Evolutionary conservation across 2,329 filamentous ascomycete genomes (phyloP).

Genomic region (Aulographum hederae): DNA sequence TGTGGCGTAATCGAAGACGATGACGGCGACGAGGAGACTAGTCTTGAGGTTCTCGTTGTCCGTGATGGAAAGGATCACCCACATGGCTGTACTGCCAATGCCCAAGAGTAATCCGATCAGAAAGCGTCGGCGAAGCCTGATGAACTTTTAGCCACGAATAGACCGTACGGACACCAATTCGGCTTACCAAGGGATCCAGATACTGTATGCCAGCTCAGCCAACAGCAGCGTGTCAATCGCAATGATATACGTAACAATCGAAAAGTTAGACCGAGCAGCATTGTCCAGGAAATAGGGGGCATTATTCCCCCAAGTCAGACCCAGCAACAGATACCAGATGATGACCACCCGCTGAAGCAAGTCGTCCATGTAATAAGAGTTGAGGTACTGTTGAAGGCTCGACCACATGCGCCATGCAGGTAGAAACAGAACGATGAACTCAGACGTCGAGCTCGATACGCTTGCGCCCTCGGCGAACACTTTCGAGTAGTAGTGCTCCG

Average conservation of each 20-base stretch:
- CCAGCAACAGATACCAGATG: slow-evolving; percentile 7
- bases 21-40: slow-evolving; percentile 1
- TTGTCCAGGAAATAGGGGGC: slow-evolving; percentile 5
- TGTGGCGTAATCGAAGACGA: slow-evolving; percentile 1
- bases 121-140: too few species aligned
- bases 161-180: too few species aligned
- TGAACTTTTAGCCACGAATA: too few species aligned
- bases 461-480: background rate
- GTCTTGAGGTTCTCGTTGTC: background rate
- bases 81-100: too few species aligned
- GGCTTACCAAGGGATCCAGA: too few species aligned
- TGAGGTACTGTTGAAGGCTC: slow-evolving; percentile 6
- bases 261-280: background rate
- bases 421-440: slow-evolving; percentile 7
- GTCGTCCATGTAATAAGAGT: slow-evolving; percentile 5
- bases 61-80: background rate
- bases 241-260: too few species aligned
- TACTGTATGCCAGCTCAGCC: too few species aligned
- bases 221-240: too few species aligned
- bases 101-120: too few species aligned
- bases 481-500: slow-evolving; percentile 5
- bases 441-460: slow-evolving; percentile 1
- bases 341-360: slow-evolving; percentile 6
- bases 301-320: slow-evolving; percentile 6
- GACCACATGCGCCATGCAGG: slow-evolving; percentile 8